Base-by-base conservation (phyloP, 2,329 filamentous ascomycete species). In the Xenoacremonium recifei region DNA sequence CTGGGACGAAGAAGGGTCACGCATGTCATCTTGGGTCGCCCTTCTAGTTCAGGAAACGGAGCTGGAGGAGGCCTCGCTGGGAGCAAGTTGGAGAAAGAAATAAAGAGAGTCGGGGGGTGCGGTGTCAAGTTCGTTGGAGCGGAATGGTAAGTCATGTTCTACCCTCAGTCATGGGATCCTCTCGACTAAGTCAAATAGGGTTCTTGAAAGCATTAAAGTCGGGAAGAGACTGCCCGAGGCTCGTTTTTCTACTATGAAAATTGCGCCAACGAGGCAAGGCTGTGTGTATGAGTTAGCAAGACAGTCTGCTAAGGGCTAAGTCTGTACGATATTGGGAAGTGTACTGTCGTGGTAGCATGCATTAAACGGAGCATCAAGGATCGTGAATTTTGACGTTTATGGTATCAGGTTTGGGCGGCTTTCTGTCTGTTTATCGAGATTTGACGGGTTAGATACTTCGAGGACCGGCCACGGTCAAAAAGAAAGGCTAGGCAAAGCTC, bases 61-160 rank as follows among this genome's bases (percentile, higher is more conserved):
- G 79, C 77, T 9, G 88, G 88, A 0, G 89, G 89, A 32, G 88
- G 87, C 1, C 72, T 96, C 6, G 81, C 90, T 4, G 82, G 79
- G 2, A 75, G 76, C 21, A 96, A 96, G 69, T 69, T 95, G 37
- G 85, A 96, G 54, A 87, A 80, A 63, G 91, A 96, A 69, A 85
- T 95, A 42, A 66, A 71, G 19, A 76, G 77, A 41, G 71, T 81
- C 4, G 75, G 84, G 17, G 87, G 87, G 10, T 81, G 79, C 49
- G 80, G 78, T 19, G 75, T 95, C 38, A 91, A 84, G 67, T 92
- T 86, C 63, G 85, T 96, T 40, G 80, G 76, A 38, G 87, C 84
- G 19, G 85, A 95, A 55, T 96, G 90, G 89, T 86, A 61, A 37
- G 32, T 43, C 23, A 27, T 27, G 23, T 7, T 27, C 9, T 13